A percentile compares a stretch with the other conserved stretches of the same genome.
phyloP scores from a whole-genome alignment of 495 filamentous ascomycete genomes.

The Penicillium taxi region DNA sequence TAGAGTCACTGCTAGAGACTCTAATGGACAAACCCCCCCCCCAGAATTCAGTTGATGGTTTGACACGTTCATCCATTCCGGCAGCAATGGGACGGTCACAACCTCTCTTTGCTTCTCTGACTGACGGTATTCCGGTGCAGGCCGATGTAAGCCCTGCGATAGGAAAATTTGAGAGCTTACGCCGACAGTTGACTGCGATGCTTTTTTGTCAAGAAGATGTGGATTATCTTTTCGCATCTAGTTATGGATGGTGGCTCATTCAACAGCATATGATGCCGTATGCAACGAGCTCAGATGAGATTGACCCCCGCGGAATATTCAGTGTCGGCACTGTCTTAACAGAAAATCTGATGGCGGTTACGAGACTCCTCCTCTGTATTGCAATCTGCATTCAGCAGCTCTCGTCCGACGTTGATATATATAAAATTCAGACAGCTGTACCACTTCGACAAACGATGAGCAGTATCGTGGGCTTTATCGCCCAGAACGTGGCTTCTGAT shows the following conservation, averaged over 20 bases:
- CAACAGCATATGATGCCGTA: conserved; percentile 9
- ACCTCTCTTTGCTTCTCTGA: neutral
- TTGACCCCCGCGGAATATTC: neutral
- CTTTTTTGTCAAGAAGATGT: conserved; percentile 8
- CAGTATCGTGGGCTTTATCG: neutral
- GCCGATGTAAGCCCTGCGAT: neutral
- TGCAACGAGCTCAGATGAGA: neutral
- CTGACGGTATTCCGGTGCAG: neutral
- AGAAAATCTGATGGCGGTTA: conserved; percentile 7
- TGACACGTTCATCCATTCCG: neutral
- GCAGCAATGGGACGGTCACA: neutral
- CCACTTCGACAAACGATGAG: conserved; percentile 2
- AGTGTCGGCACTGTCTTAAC: neutral
- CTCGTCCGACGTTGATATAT: conserved; percentile 6
- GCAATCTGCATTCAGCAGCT: conserved; percentile 14
- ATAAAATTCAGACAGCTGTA: conserved; percentile 1
- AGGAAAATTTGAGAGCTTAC: conserved; percentile 3
- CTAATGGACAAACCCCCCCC: neutral
- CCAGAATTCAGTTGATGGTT: neutral
- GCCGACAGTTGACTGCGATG: conserved; percentile 6
- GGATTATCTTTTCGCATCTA: conserved; percentile 5
- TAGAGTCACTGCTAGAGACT: conserved; percentile 2
- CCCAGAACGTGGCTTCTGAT: conserved; percentile 1
- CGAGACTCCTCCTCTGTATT: conserved; percentile 10
- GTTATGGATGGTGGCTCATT: conserved; percentile 10